phyloP scores from a whole-genome alignment of 768 basidiomycete species.

The Tulasnella sp. region DNA sequence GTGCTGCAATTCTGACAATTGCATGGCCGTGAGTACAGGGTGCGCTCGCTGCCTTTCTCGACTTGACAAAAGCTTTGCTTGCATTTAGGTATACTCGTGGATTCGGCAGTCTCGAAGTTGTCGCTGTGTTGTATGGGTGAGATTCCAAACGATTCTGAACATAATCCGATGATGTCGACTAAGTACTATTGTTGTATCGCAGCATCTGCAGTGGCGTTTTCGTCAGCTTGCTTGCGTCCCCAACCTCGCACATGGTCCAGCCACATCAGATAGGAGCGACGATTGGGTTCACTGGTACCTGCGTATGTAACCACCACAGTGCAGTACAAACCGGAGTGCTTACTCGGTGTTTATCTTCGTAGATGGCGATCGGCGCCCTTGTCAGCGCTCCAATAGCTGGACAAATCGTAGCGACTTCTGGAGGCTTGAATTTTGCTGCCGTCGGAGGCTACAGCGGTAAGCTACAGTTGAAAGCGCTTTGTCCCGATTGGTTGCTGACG shows the following conservation, averaged over 20 bases:
- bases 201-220: slow-evolving; percentile 58
- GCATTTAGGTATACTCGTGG: slow-evolving; percentile 23
- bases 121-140: slow-evolving; percentile 60
- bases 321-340: slow-evolving; percentile 5
- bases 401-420: neutral
- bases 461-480: neutral
- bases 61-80: neutral
- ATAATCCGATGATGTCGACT: neutral
- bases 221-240: slow-evolving; percentile 22
- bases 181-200: neutral
- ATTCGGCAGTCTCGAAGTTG: slow-evolving; percentile 40
- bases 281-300: slow-evolving; percentile 19
- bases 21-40: slow-evolving; percentile 59
- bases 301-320: neutral
- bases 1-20: slow-evolving; percentile 53
- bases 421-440: slow-evolving; percentile 8
- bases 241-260: slow-evolving; percentile 17
- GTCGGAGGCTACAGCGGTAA: slow-evolving; percentile 20
- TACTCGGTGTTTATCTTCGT: slow-evolving; percentile 6
- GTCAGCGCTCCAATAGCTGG: slow-evolving; percentile 22
- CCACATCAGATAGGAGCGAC: slow-evolving; percentile 10
- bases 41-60: neutral
- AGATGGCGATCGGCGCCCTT: slow-evolving; percentile 21
- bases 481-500: neutral
- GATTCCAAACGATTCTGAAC: slow-evolving; percentile 24